Conservation (phyloP, 208 protist genomes). For the Wallacemonas rigidus region DNA sequence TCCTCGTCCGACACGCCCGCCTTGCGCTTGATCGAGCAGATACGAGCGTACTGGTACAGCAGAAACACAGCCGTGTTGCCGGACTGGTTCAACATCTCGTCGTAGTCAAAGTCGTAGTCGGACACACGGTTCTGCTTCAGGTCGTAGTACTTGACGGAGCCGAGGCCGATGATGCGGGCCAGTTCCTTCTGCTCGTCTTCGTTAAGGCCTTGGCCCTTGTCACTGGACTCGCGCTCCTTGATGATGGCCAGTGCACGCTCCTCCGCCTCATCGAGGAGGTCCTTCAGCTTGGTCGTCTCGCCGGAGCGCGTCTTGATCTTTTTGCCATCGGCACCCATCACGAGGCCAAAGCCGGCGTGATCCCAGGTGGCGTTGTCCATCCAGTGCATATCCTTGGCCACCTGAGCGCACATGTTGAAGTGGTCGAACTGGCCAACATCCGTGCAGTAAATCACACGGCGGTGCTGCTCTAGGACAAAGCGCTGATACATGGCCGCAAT, state of each 20-base stretch:
- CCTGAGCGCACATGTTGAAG: conserved; percentile 91
- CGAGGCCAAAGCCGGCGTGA: conserved; percentile 94
- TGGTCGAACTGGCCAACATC: conserved; percentile 95
- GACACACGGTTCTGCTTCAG: conserved; percentile 92
- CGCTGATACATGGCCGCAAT: conserved; percentile 91
- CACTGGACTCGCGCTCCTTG: conserved; percentile 79
- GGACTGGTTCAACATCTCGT: conserved; percentile 95
- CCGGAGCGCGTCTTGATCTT: conserved; percentile 97
- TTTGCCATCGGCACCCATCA: conserved; percentile 92
- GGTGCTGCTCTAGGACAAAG: conserved; percentile 81
- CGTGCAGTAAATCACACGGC: conserved; percentile 95
- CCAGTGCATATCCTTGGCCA: conserved; percentile 90
- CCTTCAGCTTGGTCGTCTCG: conserved; percentile 94
- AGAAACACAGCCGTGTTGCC: conserved; percentile 98
- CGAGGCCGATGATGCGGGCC: conserved; percentile 92
- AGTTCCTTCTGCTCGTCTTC: conserved; percentile 84
- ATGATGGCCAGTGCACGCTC: conserved; percentile 81
- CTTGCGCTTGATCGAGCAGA: conserved; percentile 94
- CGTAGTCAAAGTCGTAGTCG: conserved; percentile 96
- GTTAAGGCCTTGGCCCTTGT: conserved; percentile 77
- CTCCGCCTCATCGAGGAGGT: conserved; percentile 96
- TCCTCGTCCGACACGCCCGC: conserved; percentile 65
- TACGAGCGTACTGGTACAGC: conserved; percentile 97
- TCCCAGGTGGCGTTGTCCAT: conserved; percentile 85
- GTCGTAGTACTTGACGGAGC: conserved; percentile 98